phyloP scores from a whole-genome alignment of 106 monocot species.

The Alisma plantagoaquatica region DNA sequence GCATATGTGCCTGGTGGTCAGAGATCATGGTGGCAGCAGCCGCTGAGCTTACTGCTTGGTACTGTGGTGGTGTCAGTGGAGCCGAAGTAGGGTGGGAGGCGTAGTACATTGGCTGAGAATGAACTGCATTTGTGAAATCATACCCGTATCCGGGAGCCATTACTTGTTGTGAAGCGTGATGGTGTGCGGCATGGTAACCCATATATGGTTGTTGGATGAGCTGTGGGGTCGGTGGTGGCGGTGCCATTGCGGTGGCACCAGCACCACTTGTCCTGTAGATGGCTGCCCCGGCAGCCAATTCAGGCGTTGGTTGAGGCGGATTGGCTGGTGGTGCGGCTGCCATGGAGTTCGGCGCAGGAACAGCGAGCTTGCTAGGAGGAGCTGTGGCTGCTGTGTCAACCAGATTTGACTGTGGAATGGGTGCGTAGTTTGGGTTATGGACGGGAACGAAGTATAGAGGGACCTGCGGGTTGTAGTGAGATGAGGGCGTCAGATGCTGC shows the following conservation, averaged over 20 bases:
- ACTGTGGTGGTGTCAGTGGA: constrained; percentile 36
- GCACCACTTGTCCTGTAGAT: constrained; percentile 32
- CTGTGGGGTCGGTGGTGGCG: constrained; percentile 5
- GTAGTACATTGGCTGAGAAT: constrained; percentile 33
- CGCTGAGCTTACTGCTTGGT: constrained; percentile 24
- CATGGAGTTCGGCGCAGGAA: constrained; percentile 9
- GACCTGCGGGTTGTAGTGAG: constrained; percentile 19
- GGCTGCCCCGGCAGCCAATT: constrained; percentile 19
- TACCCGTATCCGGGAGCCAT: constrained; percentile 30
- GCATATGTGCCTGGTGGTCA: constrained; percentile 4
- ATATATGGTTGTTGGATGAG: constrained; percentile 31
- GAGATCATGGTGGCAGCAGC: neutral
- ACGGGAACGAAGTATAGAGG: constrained; percentile 69
- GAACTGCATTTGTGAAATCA: constrained; percentile 20
- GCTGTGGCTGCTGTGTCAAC: constrained; percentile 3
- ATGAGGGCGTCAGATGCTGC: constrained; percentile 28
- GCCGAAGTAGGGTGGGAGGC: constrained; percentile 27
- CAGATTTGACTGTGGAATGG: constrained; percentile 13
- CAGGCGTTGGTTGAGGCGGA: constrained; percentile 19
- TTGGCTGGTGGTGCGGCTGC: neutral
- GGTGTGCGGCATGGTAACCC: constrained; percentile 50
- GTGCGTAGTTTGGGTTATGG: constrained; percentile 29
- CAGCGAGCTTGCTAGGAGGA: constrained; percentile 11
- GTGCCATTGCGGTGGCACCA: constrained; percentile 2
- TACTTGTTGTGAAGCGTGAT: constrained; percentile 28